Evolutionary conservation across 2,329 filamentous ascomycete species (phyloP).

Genomic region (Botrytis hyacinthi): DNA sequence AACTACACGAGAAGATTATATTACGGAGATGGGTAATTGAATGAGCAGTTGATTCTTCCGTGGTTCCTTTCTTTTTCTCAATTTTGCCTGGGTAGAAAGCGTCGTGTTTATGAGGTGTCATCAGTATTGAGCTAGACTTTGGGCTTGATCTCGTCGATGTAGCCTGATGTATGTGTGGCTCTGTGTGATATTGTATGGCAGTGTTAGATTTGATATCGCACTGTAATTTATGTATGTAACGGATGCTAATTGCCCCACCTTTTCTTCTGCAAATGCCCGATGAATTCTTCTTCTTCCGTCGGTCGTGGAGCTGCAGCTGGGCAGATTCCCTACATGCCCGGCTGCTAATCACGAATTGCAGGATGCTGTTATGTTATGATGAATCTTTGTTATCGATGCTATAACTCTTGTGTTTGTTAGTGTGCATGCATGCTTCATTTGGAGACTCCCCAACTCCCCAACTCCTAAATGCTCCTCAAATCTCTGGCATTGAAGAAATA

Average conservation of each 20-base stretch:
- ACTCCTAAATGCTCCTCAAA: neutral
- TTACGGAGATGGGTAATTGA: neutral
- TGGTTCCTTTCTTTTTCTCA: neutral
- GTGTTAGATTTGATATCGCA: conserved; percentile 8
- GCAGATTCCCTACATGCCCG: conserved; percentile 14
- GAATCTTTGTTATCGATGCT: neutral
- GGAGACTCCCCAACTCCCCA: neutral
- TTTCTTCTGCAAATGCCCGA: conserved; percentile 17
- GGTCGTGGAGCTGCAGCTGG: conserved; percentile 16
- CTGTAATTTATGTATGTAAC: neutral
- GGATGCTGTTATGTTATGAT: neutral
- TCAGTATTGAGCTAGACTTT: neutral
- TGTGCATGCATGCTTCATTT: neutral
- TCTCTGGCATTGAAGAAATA: neutral
- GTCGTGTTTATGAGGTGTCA: neutral
- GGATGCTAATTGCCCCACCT: conserved; percentile 17
- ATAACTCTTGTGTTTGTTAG: neutral
- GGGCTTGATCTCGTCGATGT: conserved; percentile 8
- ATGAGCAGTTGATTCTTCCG: neutral
- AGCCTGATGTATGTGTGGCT: conserved; percentile 15
- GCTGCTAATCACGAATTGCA: neutral
- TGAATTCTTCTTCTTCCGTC: conserved; percentile 10
- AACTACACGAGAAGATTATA: neutral
- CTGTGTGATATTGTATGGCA: neutral
- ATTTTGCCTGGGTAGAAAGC: neutral